Conservation (phyloP, 2,329 filamentous ascomycete species). For the Davidsoniella eucalypti region DNA sequence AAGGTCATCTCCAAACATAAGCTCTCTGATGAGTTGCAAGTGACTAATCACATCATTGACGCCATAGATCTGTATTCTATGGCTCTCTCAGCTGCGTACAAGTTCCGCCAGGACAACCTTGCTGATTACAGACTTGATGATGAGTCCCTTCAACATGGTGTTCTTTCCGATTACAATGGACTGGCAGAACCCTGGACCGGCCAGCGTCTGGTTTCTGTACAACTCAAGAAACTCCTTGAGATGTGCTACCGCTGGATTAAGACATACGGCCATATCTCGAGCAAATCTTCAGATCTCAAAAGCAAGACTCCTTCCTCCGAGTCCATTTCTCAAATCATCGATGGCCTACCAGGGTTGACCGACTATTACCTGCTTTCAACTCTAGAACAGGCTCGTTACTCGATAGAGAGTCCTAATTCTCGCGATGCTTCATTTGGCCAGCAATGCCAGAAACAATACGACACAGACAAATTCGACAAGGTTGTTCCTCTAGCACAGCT, state of each 20-base stretch:
- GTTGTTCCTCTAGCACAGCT: slow-evolving; percentile 36
- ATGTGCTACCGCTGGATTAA: slow-evolving; percentile 39
- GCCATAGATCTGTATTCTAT: slow-evolving; percentile 39
- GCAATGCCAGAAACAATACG: slow-evolving; percentile 31
- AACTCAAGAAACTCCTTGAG: slow-evolving; percentile 41
- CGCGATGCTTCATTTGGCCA: slow-evolving; percentile 27
- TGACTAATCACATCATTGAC: slow-evolving; percentile 46
- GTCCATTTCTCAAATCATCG: slow-evolving; percentile 29
- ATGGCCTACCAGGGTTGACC: slow-evolving; percentile 33
- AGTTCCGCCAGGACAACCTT: slow-evolving; percentile 57
- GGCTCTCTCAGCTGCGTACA: slow-evolving; percentile 48
- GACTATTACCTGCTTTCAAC: slow-evolving; percentile 39
- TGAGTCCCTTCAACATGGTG: slow-evolving; percentile 48
- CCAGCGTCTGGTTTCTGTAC: slow-evolving; percentile 43
- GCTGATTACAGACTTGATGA: slow-evolving; percentile 54
- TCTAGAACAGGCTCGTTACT: slow-evolving; percentile 36
- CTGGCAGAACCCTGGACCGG: slow-evolving; percentile 81
- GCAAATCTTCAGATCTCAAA: slow-evolving; percentile 19
- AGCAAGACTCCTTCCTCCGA: slow-evolving; percentile 21
- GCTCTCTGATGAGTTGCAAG: slow-evolving; percentile 34
- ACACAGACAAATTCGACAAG: slow-evolving; percentile 34
- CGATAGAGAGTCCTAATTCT: slow-evolving; percentile 27
- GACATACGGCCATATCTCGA: slow-evolving; percentile 22
- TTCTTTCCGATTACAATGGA: slow-evolving; percentile 46
- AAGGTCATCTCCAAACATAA: slow-evolving; percentile 53